These are phyloP conservation scores for Boeremia lycopersici DNA, from an alignment of 2,329 filamentous ascomycete species.

Conservation along the genomic window DNA sequence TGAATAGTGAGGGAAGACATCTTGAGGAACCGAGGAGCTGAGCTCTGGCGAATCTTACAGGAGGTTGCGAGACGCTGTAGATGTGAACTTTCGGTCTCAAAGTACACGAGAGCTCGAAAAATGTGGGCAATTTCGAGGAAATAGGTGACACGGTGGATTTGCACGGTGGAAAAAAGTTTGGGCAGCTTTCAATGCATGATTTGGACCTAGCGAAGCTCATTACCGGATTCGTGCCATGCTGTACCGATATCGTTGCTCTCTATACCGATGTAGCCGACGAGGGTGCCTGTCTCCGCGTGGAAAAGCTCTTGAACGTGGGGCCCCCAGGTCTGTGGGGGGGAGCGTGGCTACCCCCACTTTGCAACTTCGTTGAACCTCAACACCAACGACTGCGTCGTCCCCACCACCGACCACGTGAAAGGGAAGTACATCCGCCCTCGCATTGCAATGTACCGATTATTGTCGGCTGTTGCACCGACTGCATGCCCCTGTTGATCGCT, in stretches of 20 bases:
- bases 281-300: constrained; percentile 25
- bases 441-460: constrained; percentile 27
- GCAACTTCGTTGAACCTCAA: constrained; percentile 8
- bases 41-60: neutral
- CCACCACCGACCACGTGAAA: constrained; percentile 8
- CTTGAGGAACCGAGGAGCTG: constrained; percentile 1
- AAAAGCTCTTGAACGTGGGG: constrained; percentile 25
- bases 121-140: neutral
- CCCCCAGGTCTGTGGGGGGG: constrained; percentile 17
- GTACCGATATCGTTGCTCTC: constrained; percentile 27
- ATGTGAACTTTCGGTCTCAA: neutral
- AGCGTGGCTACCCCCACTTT: constrained; percentile 16
- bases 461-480: constrained; percentile 21
- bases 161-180: constrained; percentile 17
- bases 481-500: constrained; percentile 10
- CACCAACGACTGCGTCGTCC: constrained; percentile 9
- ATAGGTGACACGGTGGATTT: constrained; percentile 2
- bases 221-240: constrained; percentile 28
- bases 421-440: constrained; percentile 21
- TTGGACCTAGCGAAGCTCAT: constrained; percentile 11
- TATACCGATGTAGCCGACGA: constrained; percentile 23
- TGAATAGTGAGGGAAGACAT: constrained; percentile 52
- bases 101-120: neutral
- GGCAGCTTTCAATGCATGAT: constrained; percentile 17
- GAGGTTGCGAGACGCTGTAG: neutral